phyloP scores from a whole-genome alignment of 1,139 yeast species.

The Kodamaea ohmeri region DNA sequence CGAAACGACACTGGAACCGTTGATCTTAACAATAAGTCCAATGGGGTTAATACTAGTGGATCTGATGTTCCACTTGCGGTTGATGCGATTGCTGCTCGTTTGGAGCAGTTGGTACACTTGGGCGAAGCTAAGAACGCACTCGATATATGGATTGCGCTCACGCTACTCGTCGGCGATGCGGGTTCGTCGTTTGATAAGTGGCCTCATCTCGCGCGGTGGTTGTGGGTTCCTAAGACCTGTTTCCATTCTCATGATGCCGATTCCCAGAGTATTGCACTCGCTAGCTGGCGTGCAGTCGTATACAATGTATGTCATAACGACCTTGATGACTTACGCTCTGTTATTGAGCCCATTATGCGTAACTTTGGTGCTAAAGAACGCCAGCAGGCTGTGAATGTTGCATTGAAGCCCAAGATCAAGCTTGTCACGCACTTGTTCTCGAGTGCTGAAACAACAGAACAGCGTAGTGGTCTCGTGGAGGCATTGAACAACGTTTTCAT shows the following conservation, averaged over 20 bases:
- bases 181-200: slow-evolving; percentile 32
- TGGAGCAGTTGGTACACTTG: slow-evolving; percentile 25
- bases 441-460: slow-evolving; percentile 22
- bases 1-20: neutral
- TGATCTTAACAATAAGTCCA: too few species aligned
- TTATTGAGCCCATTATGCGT: slow-evolving; percentile 20
- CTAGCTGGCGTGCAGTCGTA: slow-evolving; percentile 27
- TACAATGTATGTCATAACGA: slow-evolving; percentile 32
- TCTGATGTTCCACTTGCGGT: slow-evolving; percentile 17
- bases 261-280: slow-evolving; percentile 31
- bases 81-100: slow-evolving; percentile 24
- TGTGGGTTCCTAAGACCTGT: slow-evolving; percentile 32
- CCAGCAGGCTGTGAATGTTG: slow-evolving; percentile 17
- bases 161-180: slow-evolving; percentile 29
- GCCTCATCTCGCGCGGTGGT: slow-evolving; percentile 33
- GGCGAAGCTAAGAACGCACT: slow-evolving; percentile 35
- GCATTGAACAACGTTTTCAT: slow-evolving; percentile 31
- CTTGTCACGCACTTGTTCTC: slow-evolving; percentile 30
- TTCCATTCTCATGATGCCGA: slow-evolving; percentile 24
- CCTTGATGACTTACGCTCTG: slow-evolving; percentile 23
- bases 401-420: slow-evolving; percentile 28
- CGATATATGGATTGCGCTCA: slow-evolving; percentile 44
- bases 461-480: slow-evolving; percentile 27
- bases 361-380: slow-evolving; percentile 15
- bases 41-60: too few species aligned